These are phyloP conservation scores for Solidago caesia DNA, from an alignment of 129 eudicot genomes.

Conservation along the genomic window DNA sequence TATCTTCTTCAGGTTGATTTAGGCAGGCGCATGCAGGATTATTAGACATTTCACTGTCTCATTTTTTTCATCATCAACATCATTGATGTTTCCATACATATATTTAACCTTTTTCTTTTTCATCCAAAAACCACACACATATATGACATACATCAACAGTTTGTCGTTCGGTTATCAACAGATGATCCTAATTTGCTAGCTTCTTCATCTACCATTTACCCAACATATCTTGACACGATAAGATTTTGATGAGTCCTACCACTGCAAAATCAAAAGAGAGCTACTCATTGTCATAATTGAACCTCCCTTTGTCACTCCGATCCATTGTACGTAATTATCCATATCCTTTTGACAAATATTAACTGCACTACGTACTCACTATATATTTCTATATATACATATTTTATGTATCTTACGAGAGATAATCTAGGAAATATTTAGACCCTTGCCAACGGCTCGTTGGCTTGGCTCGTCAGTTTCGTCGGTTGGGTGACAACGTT, in stretches of 20 bases:
- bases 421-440: too few relatives aligned
- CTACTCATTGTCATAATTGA: constrained; percentile 4
- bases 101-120: constrained; percentile 8
- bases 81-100: constrained; percentile 37
- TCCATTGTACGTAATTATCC: too few relatives aligned
- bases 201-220: not conserved
- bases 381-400: too few relatives aligned
- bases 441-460: too few relatives aligned
- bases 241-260: constrained; percentile 8
- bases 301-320: not conserved
- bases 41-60: constrained; percentile 43
- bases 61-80: constrained; percentile 31
- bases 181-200: not conserved
- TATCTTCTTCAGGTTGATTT: constrained; percentile 33
- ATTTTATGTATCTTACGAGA: too few relatives aligned
- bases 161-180: constrained; percentile 12
- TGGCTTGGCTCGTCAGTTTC: too few relatives aligned
- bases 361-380: too few relatives aligned
- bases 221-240: constrained; percentile 19
- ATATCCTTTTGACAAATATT: too few relatives aligned
- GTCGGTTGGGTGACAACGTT: too few relatives aligned
- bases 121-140: not conserved
- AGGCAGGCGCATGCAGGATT: constrained; percentile 34
- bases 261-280: not conserved
- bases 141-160: not conserved